Base-by-base conservation (phyloP, 345 rosid species). In the Gossypium sturtianum region DNA sequence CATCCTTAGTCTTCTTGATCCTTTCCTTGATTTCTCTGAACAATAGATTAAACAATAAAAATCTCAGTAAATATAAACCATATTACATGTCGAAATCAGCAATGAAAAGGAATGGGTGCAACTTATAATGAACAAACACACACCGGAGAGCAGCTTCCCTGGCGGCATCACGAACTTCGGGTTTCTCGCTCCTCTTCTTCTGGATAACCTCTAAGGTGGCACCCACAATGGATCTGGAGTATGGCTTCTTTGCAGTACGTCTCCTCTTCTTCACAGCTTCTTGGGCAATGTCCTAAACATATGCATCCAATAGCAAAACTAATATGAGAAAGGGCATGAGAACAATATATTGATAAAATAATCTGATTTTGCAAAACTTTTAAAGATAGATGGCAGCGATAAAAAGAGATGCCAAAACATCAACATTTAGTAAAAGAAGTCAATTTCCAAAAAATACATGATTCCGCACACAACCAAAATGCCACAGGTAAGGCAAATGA, bases 121-220 rank as follows among this genome's bases (percentile, higher is more conserved):
- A 53, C 54, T n/a, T 60, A 34, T 16, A n/a, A 2, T 13, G 15
- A 20, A 20, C 4, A 48, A 12, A 1, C 22, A 74, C 87, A 0
- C 66, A 89, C 93, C 90, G 90, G 1, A 89, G 81, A 12, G 96
- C 93, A 45, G 96, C 88, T 79, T 89, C 93, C 68, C 93, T 83
- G 47, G 97, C 97, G 5, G 93, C 93, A 84, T 91, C 93, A 62
- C 97, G 88, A 44, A 91, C 90, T 84, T 91, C 92, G 0, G 93
- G 93, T 73, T 91, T 91, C 89, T 91, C 97, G 16, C 87, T 75
- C 58, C 97, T 83, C 77, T 76, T 91, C 85, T 87, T 90, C 79
- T 90, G 96, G 53, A 90, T 90, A 29, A 87, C 86, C 58, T 89
- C 93, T 83, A 90, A 82, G 75, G 91, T 86, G 38, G 91, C 91